Evolutionary conservation across 2,329 filamentous ascomycete species (phyloP), one percentile per base, ranked within the genome.

Genomic region (Talaromyces sp.): DNA sequence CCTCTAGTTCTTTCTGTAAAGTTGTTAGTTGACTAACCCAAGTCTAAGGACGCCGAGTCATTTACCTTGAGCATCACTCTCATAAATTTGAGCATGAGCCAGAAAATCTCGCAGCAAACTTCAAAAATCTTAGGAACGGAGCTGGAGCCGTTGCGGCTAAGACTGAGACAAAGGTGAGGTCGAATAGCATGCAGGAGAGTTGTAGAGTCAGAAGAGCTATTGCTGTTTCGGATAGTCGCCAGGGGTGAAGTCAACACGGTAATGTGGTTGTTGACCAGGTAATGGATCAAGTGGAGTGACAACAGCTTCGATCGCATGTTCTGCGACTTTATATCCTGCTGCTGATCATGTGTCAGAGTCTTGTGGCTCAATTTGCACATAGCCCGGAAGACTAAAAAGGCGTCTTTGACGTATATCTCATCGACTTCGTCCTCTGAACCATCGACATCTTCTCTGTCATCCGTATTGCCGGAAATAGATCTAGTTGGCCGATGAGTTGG

Each of bases 301-400:
- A 99, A 86, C 57, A 99, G 83, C 77, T 99, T 99, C 2, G 94
- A 97, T 64, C 95, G 89, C 94, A 99, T 99, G 42, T 94, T 91
- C 72, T 97, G 93, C 18, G 93, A 94, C 61, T 92, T 92, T 57
- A 96, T 80, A 71, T 99, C 95, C 70, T 94, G 92, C 23, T 96
- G 87, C 75, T 98, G 93, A 65, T 99, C 95, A 2, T 92, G 87
- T 8, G 91, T 87, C 30, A 99, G 82, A 47, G 92, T 81, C 75
- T 99, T 99, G 65, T 94, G 97, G 63, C 94, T 97, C 53, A 99
- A 82, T 76, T 97, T 96, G 82, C 96, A 99, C 79, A 99, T 95
- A 3, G 95, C 96, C 34, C 95, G 87, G 79, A 99, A 98, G 53
- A 99, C 92, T 27, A 99, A 85, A 75, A 98, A 99, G 9, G 95